Conservation (phyloP, 2,329 filamentous ascomycete genomes). For the Aspergillus glaucus region DNA sequence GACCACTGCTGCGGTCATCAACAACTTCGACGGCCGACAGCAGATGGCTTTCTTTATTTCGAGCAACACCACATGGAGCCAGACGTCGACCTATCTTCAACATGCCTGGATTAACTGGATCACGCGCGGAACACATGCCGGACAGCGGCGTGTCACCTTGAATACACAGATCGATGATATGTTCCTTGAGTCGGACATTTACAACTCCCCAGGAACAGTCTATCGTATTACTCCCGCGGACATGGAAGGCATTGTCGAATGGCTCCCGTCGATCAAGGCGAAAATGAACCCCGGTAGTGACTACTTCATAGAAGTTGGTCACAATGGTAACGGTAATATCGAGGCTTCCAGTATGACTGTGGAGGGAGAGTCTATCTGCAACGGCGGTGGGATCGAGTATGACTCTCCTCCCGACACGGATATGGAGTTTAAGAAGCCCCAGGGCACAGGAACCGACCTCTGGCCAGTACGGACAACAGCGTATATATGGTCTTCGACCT, state of each 20-base stretch:
- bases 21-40: slow-evolving; percentile 50
- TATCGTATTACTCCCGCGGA: slow-evolving; percentile 48
- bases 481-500: slow-evolving; percentile 47
- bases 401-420: slow-evolving; percentile 40
- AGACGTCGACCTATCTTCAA: slow-evolving; percentile 53
- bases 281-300: slow-evolving; percentile 48
- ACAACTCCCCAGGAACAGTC: slow-evolving; percentile 41
- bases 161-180: slow-evolving; percentile 59
- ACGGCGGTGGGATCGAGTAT: slow-evolving; percentile 41
- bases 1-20: slow-evolving; percentile 54
- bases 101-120: slow-evolving; percentile 59
- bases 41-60: slow-evolving; percentile 58
- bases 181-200: slow-evolving; percentile 49
- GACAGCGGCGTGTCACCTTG: slow-evolving; percentile 51
- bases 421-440: slow-evolving; percentile 46
- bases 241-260: slow-evolving; percentile 42
- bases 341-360: slow-evolving; percentile 25
- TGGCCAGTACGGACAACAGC: slow-evolving; percentile 43
- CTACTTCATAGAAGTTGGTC: slow-evolving; percentile 50
- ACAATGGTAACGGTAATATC: slow-evolving; percentile 53
- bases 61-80: slow-evolving; percentile 48
- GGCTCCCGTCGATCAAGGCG: slow-evolving; percentile 33
- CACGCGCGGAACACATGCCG: slow-evolving; percentile 52
- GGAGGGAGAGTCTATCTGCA: slow-evolving; percentile 21
- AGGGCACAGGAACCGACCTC: slow-evolving; percentile 45